Conservation (phyloP, 139 green algal species). For the Auxenochlorella pyrenoidosa region DNA sequence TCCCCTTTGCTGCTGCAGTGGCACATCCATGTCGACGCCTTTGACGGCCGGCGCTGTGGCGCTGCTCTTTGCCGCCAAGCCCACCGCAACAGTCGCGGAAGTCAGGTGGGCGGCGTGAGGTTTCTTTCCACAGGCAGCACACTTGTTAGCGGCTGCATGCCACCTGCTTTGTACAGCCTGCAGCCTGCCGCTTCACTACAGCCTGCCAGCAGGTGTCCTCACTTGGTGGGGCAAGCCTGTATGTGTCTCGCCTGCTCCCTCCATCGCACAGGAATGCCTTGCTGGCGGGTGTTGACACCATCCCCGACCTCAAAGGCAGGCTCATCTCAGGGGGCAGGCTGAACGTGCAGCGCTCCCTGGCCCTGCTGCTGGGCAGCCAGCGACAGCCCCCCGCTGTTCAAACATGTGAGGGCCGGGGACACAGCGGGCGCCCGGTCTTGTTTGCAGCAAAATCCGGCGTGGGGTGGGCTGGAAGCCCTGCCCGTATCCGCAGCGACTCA, state of each 20-base stretch:
- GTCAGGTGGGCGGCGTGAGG: not conserved
- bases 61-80: slow-evolving; percentile 39
- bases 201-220: too few relatives aligned
- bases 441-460: not conserved
- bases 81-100: not conserved
- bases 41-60: slow-evolving; percentile 61
- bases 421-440: too few relatives aligned
- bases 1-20: slow-evolving; percentile 9
- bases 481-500: too few relatives aligned
- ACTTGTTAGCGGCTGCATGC: too few relatives aligned
- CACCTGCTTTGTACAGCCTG: too few relatives aligned
- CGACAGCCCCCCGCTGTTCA: not conserved
- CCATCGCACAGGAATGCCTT: not conserved
- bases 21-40: slow-evolving; percentile 91
- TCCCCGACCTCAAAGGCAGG: not conserved
- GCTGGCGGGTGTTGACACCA: not conserved
- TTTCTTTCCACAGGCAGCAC: not conserved
- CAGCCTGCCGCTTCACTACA: too few relatives aligned
- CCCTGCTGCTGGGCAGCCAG: not conserved
- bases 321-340: not conserved
- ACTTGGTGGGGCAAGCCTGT: not conserved
- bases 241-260: not conserved
- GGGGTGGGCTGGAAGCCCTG: not conserved
- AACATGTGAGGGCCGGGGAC: not conserved
- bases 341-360: not conserved